phyloP scores from a whole-genome alignment of 306 rosid species.

The Medicago ruthenica region DNA sequence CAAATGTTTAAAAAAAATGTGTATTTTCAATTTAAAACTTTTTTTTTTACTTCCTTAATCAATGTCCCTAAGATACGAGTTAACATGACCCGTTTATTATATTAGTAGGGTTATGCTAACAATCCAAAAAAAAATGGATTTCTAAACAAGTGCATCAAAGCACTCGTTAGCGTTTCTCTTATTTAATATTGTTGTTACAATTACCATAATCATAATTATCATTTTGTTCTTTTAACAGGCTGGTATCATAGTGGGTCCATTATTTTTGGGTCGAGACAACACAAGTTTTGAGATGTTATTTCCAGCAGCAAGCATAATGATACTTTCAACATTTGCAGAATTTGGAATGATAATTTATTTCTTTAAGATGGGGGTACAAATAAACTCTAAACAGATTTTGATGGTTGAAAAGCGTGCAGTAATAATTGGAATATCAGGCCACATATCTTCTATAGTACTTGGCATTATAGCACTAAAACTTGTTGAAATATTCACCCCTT shows the following conservation, averaged over 20 bases:
- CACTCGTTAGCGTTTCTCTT: too few species aligned
- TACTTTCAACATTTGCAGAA: slow-evolving; percentile 45
- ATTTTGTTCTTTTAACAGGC: slow-evolving; percentile 32
- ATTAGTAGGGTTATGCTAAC: too few species aligned
- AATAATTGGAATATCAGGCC: slow-evolving; percentile 28
- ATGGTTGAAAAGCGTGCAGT: slow-evolving; percentile 34
- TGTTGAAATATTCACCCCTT: neutral
- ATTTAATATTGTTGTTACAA: too few species aligned
- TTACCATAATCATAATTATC: neutral
- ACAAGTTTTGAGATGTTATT: neutral
- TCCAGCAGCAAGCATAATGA: slow-evolving; percentile 19
- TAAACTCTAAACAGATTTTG: slow-evolving; percentile 8
- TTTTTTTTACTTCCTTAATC: too few species aligned
- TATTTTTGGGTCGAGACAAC: neutral
- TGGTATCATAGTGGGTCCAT: slow-evolving; percentile 44
- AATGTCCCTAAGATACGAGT: too few species aligned
- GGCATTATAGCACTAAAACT: neutral
- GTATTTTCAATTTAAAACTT: too few species aligned
- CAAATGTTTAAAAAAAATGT: too few species aligned
- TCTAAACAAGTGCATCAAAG: too few species aligned
- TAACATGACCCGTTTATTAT: too few species aligned
- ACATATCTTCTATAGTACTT: neutral
- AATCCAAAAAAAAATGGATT: too few species aligned
- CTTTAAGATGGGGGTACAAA: slow-evolving; percentile 44
- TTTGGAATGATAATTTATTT: slow-evolving; percentile 46